Evolutionary conservation across 169 alveolate genomes (phyloP).

Genomic region (Plasmodium knowlesi): DNA sequence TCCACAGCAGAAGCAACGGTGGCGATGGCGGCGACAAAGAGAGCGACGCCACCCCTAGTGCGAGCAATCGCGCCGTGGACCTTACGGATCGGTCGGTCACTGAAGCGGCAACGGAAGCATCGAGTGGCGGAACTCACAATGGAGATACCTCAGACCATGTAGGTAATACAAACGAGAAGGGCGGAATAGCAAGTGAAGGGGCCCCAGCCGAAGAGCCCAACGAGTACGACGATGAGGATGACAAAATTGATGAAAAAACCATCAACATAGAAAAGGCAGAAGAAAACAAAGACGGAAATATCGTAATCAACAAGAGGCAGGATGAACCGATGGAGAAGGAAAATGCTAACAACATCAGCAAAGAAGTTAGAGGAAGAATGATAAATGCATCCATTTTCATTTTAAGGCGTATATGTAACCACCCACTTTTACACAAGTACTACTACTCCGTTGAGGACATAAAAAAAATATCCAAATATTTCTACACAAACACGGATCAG

Average conservation of each 20-base stretch:
- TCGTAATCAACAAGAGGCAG: conserved; percentile 18
- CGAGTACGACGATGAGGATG: conserved; percentile 71
- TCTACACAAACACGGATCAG: conserved; percentile 81
- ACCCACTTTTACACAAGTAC: conserved; percentile 88
- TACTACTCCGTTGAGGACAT: conserved; percentile 83
- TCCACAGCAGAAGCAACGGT: neutral
- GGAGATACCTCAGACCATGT: too few relatives aligned
- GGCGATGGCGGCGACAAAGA: neutral
- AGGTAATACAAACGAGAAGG: too few relatives aligned
- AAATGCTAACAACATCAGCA: neutral
- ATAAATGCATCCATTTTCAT: conserved; percentile 88
- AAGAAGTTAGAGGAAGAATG: conserved; percentile 78
- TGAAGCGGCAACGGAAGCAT: conserved; percentile 2
- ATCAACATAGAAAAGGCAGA: conserved; percentile 67
- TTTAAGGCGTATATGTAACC: conserved; percentile 92
- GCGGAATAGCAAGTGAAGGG: neutral
- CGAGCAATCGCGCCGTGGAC: conserved; percentile 15
- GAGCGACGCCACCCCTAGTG: conserved; percentile 23
- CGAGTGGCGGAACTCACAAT: too few relatives aligned
- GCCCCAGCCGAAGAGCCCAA: neutral
- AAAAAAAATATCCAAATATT: conserved; percentile 78
- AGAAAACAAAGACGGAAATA: conserved; percentile 35
- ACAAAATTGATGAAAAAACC: conserved; percentile 48
- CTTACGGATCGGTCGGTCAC: neutral
- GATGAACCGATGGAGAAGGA: conserved; percentile 4